Evolutionary conservation across 768 basidiomycete genomes (phyloP).

Genomic region (Phaffia tasmanica): DNA sequence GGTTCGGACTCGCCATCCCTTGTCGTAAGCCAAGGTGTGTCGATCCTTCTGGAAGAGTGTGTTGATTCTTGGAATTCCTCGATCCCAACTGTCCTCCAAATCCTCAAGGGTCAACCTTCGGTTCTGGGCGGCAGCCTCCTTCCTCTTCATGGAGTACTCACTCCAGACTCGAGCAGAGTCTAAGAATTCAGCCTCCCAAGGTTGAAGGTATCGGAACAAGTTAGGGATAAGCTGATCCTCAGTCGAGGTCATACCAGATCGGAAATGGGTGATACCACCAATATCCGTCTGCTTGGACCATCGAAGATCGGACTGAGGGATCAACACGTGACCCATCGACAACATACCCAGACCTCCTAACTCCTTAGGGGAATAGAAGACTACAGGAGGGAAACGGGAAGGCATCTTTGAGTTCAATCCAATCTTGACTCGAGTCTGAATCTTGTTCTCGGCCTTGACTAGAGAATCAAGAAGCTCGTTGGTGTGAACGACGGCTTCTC

Average conservation of each 20-base stretch:
- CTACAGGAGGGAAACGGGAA: constrained; percentile 78
- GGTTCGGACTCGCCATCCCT: constrained; percentile 94
- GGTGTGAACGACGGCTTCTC: constrained; percentile 94
- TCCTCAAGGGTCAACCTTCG: constrained; percentile 93
- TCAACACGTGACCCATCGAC: constrained; percentile 97
- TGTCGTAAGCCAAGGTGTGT: constrained; percentile 80
- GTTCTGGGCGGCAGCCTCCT: constrained; percentile 98
- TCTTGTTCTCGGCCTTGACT: constrained; percentile 99
- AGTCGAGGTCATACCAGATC: constrained; percentile 87
- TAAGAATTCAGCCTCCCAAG: constrained; percentile 95
- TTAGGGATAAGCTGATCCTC: constrained; percentile 77
- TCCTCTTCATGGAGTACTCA: constrained; percentile 98
- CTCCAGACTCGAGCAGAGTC: constrained; percentile 99
- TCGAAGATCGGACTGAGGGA: constrained; percentile 91
- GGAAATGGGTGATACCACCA: constrained; percentile 96
- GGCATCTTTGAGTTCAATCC: constrained; percentile 99
- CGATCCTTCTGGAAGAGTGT: constrained; percentile 94
- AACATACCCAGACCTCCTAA: constrained; percentile 96
- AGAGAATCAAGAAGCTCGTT: constrained; percentile 89
- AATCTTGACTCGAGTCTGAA: constrained; percentile 98
- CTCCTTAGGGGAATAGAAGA: constrained; percentile 77
- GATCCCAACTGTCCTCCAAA: constrained; percentile 83
- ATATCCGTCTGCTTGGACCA: constrained; percentile 99
- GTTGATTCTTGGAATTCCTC: constrained; percentile 69
- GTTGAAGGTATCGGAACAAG: constrained; percentile 88